Base-by-base conservation (phyloP, 208 protist genomes). In the Balamuthia mandrillaris region DNA sequence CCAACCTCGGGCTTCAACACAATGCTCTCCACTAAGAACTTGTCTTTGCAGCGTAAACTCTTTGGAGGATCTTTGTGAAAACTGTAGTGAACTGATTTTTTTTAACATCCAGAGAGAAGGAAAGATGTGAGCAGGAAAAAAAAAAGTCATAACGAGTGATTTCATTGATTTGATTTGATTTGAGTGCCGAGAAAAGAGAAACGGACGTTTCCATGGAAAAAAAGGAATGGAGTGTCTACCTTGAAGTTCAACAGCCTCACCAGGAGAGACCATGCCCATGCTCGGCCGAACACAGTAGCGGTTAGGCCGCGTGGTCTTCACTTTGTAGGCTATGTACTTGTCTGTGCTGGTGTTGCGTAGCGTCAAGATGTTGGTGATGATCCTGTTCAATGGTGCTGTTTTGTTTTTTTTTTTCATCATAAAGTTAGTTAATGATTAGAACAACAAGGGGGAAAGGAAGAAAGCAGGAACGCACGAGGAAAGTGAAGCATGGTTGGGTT, bases 201-300 rank as follows among this genome's bases (percentile, higher is more conserved):
- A 72, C n/a, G n/a, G n/a, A n/a, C n/a, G n/a, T n/a, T n/a, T n/a
- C n/a, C n/a, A n/a, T n/a, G n/a, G n/a, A n/a, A n/a, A n/a, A n/a
- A n/a, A n/a, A n/a, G n/a, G n/a, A n/a, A n/a, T n/a, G n/a, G n/a
- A n/a, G 27, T 63, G n/a, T n/a, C 31, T 83, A 89, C 87, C 85
- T 81, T 85, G 44, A 42, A 90, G 72, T 41, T 90, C 87, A 16
- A 87, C 81, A 0, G 74, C 66, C 56, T 86, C 70, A 29, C 87
- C 87, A n/a, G 82, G 75, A 47, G 58, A 65, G 10, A 90, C 84
- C 21, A 90, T 84, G 33, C 87, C 87, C 35, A 81, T 84, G 51
- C 87, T 90, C 52, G 87, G 87, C 44, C 83, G 85, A 3, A 90
- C 87, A 24, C 87, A 90, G 68, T 90, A 90, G 70, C 75, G 85